phyloP scores from a whole-genome alignment of 331 rosid genomes.

The Phaseolus coccineus region DNA sequence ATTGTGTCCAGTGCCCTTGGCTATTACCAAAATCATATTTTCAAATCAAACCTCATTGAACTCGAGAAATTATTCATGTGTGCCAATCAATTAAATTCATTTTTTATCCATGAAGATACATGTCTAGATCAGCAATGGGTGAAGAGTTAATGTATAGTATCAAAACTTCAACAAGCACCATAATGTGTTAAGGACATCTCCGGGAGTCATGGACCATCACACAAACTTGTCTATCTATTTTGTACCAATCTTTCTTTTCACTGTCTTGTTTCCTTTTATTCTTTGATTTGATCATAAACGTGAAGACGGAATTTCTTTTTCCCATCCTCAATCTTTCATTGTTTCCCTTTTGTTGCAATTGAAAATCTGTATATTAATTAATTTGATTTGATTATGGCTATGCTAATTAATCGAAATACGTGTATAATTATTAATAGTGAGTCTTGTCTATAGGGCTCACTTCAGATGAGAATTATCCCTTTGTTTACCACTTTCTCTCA shows the following conservation, averaged over 20 bases:
- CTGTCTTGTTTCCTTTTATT: conserved; percentile 44
- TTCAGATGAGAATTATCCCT: background rate
- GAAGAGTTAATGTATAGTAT: conserved; percentile 26
- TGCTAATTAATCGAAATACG: background rate
- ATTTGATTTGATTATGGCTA: conserved; percentile 18
- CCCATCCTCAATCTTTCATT: conserved; percentile 17
- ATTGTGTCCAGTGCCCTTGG: background rate
- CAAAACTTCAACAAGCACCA: conserved; percentile 44
- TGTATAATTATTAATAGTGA: background rate
- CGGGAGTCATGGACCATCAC: conserved; percentile 47
- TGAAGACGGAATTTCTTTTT: conserved; percentile 23
- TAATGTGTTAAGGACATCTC: conserved; percentile 47
- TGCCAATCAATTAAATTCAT: background rate
- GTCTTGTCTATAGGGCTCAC: conserved; percentile 9
- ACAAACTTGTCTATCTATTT: conserved; percentile 44
- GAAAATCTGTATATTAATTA: conserved; percentile 18
- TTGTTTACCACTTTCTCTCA: conserved; percentile 12
- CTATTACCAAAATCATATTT: background rate
- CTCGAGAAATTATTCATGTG: background rate
- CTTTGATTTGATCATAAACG: conserved; percentile 41
- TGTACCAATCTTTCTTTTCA: conserved; percentile 50
- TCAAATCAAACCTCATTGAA: background rate
- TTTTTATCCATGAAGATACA: background rate
- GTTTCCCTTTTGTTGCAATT: conserved; percentile 28
- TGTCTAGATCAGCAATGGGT: background rate